phyloP scores from a whole-genome alignment of 2,329 filamentous ascomycete genomes.

The Elsinoe australis region DNA sequence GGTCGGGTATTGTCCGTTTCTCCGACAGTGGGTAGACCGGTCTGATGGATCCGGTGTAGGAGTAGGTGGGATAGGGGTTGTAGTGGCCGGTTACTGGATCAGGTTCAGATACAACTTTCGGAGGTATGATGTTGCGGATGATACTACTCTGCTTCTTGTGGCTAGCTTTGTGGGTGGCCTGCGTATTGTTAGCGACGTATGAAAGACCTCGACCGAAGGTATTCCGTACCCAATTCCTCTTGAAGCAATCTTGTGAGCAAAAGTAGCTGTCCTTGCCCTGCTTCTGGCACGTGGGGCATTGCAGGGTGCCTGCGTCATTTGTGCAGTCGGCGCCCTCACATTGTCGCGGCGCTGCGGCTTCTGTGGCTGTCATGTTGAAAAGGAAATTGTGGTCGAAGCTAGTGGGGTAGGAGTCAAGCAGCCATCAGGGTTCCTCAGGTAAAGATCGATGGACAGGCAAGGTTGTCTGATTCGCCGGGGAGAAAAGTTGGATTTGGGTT shows the following conservation, averaged over 20 bases:
- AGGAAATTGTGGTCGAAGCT: not conserved
- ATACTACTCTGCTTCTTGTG: constrained; percentile 73
- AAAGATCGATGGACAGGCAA: not conserved
- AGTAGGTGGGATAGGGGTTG: constrained; percentile 86
- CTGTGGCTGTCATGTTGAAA: constrained; percentile 10
- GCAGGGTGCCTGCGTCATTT: constrained; percentile 76
- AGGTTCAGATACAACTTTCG: constrained; percentile 82
- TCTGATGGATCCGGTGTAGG: constrained; percentile 71
- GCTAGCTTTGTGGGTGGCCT: constrained; percentile 74
- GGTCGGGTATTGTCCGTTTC: constrained; percentile 64
- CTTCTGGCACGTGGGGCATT: constrained; percentile 94
- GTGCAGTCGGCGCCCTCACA: constrained; percentile 78
- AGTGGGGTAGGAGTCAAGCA: constrained; percentile 8
- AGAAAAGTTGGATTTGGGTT: constrained; percentile 1
- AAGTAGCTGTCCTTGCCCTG: constrained; percentile 87
- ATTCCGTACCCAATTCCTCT: constrained; percentile 81
- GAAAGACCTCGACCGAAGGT: constrained; percentile 20
- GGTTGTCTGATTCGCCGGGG: not conserved
- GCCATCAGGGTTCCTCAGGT: constrained; percentile 6
- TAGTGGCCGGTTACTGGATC: constrained; percentile 81
- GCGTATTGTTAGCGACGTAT: constrained; percentile 23
- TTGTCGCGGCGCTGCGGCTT: not conserved
- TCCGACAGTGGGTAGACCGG: constrained; percentile 66
- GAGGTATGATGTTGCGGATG: constrained; percentile 65
- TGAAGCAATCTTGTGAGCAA: constrained; percentile 98